Evolutionary conservation across 306 rosid genomes (phyloP).

Genomic region (Prunus armeniaca): DNA sequence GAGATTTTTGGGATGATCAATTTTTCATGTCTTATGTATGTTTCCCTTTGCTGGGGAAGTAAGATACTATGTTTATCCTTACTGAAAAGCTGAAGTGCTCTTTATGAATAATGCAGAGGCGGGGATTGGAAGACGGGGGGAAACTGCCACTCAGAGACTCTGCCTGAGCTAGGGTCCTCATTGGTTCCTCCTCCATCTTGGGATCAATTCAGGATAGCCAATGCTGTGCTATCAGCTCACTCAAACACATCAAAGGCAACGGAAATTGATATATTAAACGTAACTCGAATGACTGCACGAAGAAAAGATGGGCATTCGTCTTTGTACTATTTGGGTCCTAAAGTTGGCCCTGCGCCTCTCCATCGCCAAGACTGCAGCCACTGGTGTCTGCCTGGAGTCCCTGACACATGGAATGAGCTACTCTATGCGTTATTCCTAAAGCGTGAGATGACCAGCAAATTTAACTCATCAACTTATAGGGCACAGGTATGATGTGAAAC

Average conservation of each 20-base stretch:
- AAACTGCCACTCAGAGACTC: conserved; percentile 71
- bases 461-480: conserved; percentile 22
- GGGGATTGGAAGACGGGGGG: conserved; percentile 90
- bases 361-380: conserved; percentile 94
- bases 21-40: not conserved
- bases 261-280: conserved; percentile 50
- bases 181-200: conserved; percentile 52
- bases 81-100: conserved; percentile 6
- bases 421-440: conserved; percentile 63
- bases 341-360: conserved; percentile 39
- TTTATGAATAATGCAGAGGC: conserved; percentile 47
- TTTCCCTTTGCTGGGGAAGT: not conserved
- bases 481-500: conserved; percentile 1
- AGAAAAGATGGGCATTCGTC: conserved; percentile 90
- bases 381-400: conserved; percentile 96
- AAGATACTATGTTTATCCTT: not conserved
- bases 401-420: conserved; percentile 86
- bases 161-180: conserved; percentile 70
- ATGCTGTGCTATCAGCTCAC: conserved; percentile 39
- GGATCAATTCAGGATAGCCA: conserved; percentile 59
- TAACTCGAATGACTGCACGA: conserved; percentile 63
- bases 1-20: not conserved
- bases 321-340: conserved; percentile 55
- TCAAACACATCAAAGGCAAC: conserved; percentile 15
- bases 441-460: conserved; percentile 18